A percentile compares a stretch with the other conserved stretches of the same genome.
phyloP scores from a whole-genome alignment of 148 eudicot species.

The Amaranthus cruentus region DNA sequence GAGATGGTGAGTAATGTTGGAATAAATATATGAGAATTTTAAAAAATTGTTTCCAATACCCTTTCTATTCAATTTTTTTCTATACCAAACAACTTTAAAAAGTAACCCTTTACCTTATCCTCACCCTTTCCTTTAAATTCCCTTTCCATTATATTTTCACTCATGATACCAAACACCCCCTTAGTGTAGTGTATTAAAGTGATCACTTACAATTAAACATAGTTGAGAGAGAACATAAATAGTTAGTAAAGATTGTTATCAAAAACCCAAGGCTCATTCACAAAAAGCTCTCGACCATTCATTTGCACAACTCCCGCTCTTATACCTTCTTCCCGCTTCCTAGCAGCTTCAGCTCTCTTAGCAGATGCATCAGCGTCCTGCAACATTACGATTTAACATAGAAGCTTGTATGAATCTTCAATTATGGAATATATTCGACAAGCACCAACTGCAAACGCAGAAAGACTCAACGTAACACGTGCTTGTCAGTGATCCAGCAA shows the following conservation, averaged over 20 bases:
- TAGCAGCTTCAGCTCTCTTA: slow-evolving; percentile 61
- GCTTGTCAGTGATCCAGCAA: background rate
- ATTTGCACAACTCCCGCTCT: slow-evolving; percentile 68
- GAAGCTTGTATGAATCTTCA: background rate
- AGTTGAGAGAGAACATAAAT: background rate
- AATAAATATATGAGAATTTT: too few species aligned
- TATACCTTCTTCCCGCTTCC: slow-evolving; percentile 83
- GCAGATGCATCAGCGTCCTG: slow-evolving; percentile 75
- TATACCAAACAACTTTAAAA: too few species aligned
- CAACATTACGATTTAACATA: slow-evolving; percentile 10
- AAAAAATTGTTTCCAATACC: too few species aligned
- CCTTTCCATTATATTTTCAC: too few species aligned
- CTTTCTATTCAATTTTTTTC: too few species aligned
- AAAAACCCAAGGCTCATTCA: slow-evolving; percentile 79
- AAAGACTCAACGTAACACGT: background rate
- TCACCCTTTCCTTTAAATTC: too few species aligned
- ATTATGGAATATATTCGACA: background rate
- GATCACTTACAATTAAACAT: too few species aligned
- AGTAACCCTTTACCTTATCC: too few species aligned
- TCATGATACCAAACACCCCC: too few species aligned
- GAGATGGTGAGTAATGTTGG: too few species aligned
- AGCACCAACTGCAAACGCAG: background rate
- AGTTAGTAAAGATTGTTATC: slow-evolving; percentile 57
- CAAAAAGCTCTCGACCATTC: slow-evolving; percentile 91
- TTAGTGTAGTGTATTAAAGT: too few species aligned